Evolutionary conservation across 306 rosid species (phyloP).

Genomic region (Adenanthera pavonina): DNA sequence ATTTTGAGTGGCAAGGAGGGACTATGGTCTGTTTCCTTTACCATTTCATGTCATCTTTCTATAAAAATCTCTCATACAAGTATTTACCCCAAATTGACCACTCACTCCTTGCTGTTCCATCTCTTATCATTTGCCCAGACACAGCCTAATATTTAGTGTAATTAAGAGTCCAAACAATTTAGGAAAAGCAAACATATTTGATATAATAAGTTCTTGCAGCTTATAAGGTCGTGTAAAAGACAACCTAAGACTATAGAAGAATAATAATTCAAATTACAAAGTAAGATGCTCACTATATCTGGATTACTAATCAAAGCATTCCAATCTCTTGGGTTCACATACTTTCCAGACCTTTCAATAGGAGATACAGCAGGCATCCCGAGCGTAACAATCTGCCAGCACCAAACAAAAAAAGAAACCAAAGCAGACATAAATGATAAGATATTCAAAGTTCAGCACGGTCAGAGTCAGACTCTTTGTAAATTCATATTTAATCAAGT

Average conservation of each 20-base stretch:
- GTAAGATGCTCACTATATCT: slow-evolving; percentile 62
- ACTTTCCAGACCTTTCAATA: slow-evolving; percentile 78
- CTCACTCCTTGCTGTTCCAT: not conserved
- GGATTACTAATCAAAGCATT: slow-evolving; percentile 82
- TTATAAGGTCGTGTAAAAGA: slow-evolving; percentile 17
- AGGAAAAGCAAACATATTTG: slow-evolving; percentile 3
- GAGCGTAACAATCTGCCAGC: slow-evolving; percentile 86
- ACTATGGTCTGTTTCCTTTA: too few relatives aligned
- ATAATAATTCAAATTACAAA: slow-evolving; percentile 9
- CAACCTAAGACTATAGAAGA: slow-evolving; percentile 20
- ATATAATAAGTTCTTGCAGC: slow-evolving; percentile 19
- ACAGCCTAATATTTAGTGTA: not conserved
- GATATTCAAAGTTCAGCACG: not conserved
- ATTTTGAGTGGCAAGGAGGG: not conserved
- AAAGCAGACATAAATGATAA: slow-evolving; percentile 7
- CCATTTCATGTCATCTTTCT: too few relatives aligned
- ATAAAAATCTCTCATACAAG: too few relatives aligned
- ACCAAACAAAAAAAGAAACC: slow-evolving; percentile 16
- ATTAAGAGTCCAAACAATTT: slow-evolving; percentile 25
- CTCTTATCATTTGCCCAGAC: not conserved
- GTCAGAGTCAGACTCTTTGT: not conserved
- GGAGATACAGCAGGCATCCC: slow-evolving; percentile 89
- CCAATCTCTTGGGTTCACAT: slow-evolving; percentile 84
- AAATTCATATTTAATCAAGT: slow-evolving; percentile 18
- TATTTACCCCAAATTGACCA: too few relatives aligned